Percentiles rank a stretch among this genome's conserved stretches.
phyloP scores from a whole-genome alignment of 2,329 filamentous ascomycete genomes.

The Curvularia spicifera region DNA sequence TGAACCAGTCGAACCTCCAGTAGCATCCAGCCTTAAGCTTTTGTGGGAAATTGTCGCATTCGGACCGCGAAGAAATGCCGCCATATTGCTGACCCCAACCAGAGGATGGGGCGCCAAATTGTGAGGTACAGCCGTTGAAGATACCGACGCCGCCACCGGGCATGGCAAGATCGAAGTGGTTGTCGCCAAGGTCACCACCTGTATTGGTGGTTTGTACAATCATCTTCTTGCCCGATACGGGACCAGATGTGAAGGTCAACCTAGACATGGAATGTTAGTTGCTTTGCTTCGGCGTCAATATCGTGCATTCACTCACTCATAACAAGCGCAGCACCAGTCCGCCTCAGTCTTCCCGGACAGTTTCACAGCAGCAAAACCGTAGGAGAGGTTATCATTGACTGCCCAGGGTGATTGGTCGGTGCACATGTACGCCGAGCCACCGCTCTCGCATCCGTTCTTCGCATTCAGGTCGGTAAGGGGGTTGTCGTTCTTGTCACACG shows the following conservation, averaged over 20 bases:
- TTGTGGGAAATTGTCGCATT: conserved; percentile 45
- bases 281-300: neutral
- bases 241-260: conserved; percentile 64
- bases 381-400: conserved; percentile 63
- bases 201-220: conserved; percentile 71
- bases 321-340: conserved; percentile 70
- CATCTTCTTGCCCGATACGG: conserved; percentile 65
- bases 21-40: conserved; percentile 47
- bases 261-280: conserved; percentile 24
- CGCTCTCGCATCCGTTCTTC: conserved; percentile 60
- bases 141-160: conserved; percentile 47
- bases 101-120: conserved; percentile 42
- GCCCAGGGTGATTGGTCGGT: conserved; percentile 68
- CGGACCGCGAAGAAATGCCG: conserved; percentile 39
- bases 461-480: conserved; percentile 60
- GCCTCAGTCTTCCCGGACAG: conserved; percentile 61
- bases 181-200: conserved; percentile 49
- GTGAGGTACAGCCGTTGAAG: conserved; percentile 44
- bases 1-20: conserved; percentile 50
- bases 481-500: conserved; percentile 64
- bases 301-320: conserved; percentile 50
- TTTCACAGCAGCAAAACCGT: conserved; percentile 69
- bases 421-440: conserved; percentile 65
- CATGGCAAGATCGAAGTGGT: conserved; percentile 50
- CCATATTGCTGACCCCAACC: conserved; percentile 48